Conservation (phyloP, 306 rosid species). For the Medicago ruthenica region DNA sequence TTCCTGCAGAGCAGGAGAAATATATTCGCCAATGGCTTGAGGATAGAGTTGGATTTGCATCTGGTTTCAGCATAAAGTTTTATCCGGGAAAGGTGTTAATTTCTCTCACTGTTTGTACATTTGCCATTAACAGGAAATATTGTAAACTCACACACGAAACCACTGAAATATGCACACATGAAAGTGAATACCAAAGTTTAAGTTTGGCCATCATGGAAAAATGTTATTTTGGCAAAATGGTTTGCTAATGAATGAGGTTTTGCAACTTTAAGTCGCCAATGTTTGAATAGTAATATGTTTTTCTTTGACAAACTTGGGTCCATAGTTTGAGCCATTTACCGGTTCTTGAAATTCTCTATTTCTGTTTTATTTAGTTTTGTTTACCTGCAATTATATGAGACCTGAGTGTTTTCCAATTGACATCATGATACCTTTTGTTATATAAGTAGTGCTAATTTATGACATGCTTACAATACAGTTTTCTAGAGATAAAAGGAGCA, state of each 20-base stretch:
- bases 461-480: conserved; percentile 58
- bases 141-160: neutral
- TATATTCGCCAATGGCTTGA: conserved; percentile 83
- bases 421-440: conserved; percentile 10
- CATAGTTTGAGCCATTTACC: conserved; percentile 25
- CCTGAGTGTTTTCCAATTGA: conserved; percentile 14
- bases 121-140: conserved; percentile 24
- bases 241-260: conserved; percentile 7
- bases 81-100: conserved; percentile 79
- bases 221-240: conserved; percentile 9
- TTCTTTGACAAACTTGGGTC: neutral
- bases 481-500: conserved; percentile 86
- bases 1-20: conserved; percentile 71
- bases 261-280: conserved; percentile 10
- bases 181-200: conserved; percentile 18
- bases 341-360: conserved; percentile 13
- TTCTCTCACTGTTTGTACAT: conserved; percentile 32
- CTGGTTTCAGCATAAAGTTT: conserved; percentile 64
- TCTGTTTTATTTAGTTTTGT: conserved; percentile 5
- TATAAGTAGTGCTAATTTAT: conserved; percentile 37
- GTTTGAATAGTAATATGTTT: conserved; percentile 16
- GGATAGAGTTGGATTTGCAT: conserved; percentile 72
- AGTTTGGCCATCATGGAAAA: conserved; percentile 21
- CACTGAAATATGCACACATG: neutral
- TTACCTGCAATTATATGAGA: conserved; percentile 20